phyloP scores from a whole-genome alignment of 2,329 filamentous ascomycete genomes.

The Pseudogymnoascus sp. region DNA sequence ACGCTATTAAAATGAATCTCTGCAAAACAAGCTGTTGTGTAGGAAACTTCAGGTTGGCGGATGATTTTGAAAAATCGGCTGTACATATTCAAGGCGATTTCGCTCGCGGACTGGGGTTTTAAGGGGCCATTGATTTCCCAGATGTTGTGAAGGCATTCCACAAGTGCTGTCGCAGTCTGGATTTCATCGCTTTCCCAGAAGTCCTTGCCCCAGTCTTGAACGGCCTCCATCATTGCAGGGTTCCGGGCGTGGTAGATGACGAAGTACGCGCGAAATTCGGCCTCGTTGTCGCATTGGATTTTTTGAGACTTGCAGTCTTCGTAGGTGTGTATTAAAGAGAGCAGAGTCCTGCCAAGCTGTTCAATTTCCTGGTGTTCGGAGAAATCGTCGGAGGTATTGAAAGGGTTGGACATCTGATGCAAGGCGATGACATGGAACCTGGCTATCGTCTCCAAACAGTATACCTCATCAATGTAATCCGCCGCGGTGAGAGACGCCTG shows the following conservation, averaged over 20 bases:
- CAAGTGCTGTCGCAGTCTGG: conserved; percentile 52
- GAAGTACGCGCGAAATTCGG: conserved; percentile 59
- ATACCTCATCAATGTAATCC: conserved; percentile 48
- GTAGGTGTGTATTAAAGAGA: conserved; percentile 59
- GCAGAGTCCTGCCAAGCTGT: conserved; percentile 56
- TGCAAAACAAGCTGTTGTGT: conserved; percentile 62
- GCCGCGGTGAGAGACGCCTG: conserved; percentile 44
- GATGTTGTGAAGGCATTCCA: conserved; percentile 52
- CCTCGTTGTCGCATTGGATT: conserved; percentile 52
- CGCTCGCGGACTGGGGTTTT: conserved; percentile 31
- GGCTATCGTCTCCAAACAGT: conserved; percentile 57
- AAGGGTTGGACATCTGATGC: conserved; percentile 52
- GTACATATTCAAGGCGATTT: conserved; percentile 41
- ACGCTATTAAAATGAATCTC: conserved; percentile 58
- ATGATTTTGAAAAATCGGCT: conserved; percentile 53
- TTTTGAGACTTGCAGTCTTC: conserved; percentile 54
- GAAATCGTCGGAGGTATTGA: conserved; percentile 50
- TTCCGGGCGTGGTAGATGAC: conserved; percentile 54
- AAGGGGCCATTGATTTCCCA: conserved; percentile 50
- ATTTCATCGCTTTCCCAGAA: conserved; percentile 51
- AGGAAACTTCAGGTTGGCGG: conserved; percentile 48
- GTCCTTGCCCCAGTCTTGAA: conserved; percentile 46
- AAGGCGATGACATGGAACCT: conserved; percentile 59
- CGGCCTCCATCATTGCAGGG: conserved; percentile 46
- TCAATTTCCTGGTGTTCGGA: conserved; percentile 61